Conservation (phyloP, 2,329 filamentous ascomycete genomes). For the Blastomyces silverae region DNA sequence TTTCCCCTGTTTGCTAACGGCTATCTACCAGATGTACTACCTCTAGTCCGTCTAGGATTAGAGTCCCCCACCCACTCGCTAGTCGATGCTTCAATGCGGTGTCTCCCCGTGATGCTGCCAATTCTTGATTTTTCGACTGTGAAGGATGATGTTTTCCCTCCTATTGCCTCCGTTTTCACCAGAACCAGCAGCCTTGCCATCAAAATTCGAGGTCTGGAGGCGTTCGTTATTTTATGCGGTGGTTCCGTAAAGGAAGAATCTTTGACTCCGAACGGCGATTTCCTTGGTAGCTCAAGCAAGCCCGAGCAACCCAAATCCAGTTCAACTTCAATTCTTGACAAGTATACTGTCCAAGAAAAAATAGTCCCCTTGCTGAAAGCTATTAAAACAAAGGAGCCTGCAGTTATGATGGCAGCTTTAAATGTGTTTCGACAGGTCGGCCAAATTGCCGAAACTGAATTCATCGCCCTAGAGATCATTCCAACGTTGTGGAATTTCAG, state of each 20-base stretch:
- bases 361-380: conserved; percentile 81
- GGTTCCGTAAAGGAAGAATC: conserved; percentile 50
- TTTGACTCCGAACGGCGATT: conserved; percentile 55
- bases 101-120: conserved; percentile 71
- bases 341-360: conserved; percentile 98
- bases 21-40: conserved; percentile 63
- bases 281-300: conserved; percentile 58
- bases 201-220: conserved; percentile 85
- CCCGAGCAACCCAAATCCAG: conserved; percentile 45
- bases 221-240: conserved; percentile 83
- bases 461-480: conserved; percentile 82
- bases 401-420: conserved; percentile 90
- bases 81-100: conserved; percentile 75
- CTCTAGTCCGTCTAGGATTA: conserved; percentile 73
- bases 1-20: conserved; percentile 23
- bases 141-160: conserved; percentile 92
- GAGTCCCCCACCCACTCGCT: conserved; percentile 85
- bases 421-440: conserved; percentile 80
- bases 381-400: conserved; percentile 97
- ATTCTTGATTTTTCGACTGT: conserved; percentile 93
- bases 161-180: conserved; percentile 82
- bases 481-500: conserved; percentile 89
- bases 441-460: conserved; percentile 74
- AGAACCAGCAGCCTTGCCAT: conserved; percentile 90
- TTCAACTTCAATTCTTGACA: conserved; percentile 76